A percentile compares a stretch with the other conserved stretches of the same genome.
These are phyloP conservation scores for Diphasiastrum complanatum DNA, from an alignment of 83 land plant species.

Conservation along the genomic window DNA sequence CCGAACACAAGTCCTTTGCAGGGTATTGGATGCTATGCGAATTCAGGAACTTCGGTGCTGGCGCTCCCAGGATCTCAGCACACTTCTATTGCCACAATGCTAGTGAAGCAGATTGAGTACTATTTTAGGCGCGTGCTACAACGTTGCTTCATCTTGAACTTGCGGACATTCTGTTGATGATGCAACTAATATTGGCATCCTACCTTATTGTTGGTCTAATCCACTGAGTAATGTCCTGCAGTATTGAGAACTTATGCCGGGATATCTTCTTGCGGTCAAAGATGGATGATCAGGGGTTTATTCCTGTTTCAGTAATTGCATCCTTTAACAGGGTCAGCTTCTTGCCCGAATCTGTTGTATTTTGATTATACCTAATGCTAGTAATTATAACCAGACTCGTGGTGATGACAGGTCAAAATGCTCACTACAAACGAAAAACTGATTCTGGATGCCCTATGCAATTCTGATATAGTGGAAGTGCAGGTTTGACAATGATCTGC, in stretches of 20 bases:
- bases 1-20: constrained; percentile 26
- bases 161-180: background rate
- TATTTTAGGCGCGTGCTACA: constrained; percentile 67
- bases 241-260: constrained; percentile 66
- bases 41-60: constrained; percentile 27
- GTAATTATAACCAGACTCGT: background rate
- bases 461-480: constrained; percentile 64
- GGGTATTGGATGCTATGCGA: constrained; percentile 30
- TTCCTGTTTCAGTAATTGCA: constrained; percentile 63
- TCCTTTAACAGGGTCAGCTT: constrained; percentile 73
- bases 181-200: background rate
- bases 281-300: constrained; percentile 79
- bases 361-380: background rate
- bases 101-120: constrained; percentile 83
- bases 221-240: constrained; percentile 21
- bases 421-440: constrained; percentile 50
- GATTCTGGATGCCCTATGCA: constrained; percentile 65
- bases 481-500: constrained; percentile 42
- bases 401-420: constrained; percentile 48
- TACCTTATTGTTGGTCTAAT: background rate
- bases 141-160: background rate
- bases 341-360: background rate
- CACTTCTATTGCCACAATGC: constrained; percentile 30
- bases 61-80: constrained; percentile 24
- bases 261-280: constrained; percentile 58